Evolutionary conservation across 441 rosid species (phyloP).

Genomic region (Populus hybrid): DNA sequence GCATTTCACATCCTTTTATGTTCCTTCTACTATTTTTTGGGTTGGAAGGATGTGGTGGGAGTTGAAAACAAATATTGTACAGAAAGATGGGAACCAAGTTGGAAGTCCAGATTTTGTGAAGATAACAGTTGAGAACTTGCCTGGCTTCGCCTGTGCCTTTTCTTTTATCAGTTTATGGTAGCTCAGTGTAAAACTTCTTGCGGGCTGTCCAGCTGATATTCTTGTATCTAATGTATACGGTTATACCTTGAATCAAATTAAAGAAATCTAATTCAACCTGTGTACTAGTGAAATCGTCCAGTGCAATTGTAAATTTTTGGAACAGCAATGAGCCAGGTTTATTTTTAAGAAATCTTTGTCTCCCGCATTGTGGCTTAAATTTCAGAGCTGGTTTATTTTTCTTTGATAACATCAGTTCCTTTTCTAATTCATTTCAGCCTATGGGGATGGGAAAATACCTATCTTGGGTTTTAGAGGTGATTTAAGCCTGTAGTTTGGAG

Average conservation of each 20-base stretch:
- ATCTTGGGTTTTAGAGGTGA: too few species aligned
- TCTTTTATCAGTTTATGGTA: neutral
- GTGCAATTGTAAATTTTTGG: neutral
- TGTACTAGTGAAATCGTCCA: neutral
- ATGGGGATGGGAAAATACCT: too few species aligned
- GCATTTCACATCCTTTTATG: neutral
- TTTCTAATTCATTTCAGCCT: too few species aligned
- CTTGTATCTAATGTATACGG: constrained; percentile 9
- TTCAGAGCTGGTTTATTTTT: neutral
- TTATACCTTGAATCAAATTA: constrained; percentile 9
- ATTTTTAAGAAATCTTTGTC: neutral
- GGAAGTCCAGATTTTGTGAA: constrained; percentile 17
- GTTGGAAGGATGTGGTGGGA: constrained; percentile 16
- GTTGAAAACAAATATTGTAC: constrained; percentile 18
- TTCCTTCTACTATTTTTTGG: constrained; percentile 18
- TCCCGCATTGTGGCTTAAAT: neutral
- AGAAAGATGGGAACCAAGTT: constrained; percentile 18
- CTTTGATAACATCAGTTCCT: neutral
- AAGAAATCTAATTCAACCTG: neutral
- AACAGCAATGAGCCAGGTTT: neutral
- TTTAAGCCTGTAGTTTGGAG: too few species aligned
- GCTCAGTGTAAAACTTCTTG: constrained; percentile 1
- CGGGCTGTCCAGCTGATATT: neutral
- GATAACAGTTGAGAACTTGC: constrained; percentile 11
- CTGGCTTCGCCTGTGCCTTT: neutral